A percentile compares a stretch with the other conserved stretches of the same genome.
Evolutionary conservation across 768 basidiomycete genomes (phyloP).

Genomic region (Pholiota microspora): DNA sequence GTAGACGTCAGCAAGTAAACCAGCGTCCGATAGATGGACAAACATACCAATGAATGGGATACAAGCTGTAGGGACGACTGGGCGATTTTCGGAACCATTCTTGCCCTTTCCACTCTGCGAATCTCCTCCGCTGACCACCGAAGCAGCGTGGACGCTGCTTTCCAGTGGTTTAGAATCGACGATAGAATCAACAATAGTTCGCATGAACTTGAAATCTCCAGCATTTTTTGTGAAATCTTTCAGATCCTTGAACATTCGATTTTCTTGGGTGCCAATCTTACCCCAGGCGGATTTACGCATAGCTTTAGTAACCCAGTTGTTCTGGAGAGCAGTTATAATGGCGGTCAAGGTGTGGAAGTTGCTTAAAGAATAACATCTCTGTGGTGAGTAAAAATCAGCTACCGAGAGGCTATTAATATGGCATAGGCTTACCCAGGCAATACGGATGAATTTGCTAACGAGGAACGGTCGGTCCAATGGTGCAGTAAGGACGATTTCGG

Average conservation of each 20-base stretch:
- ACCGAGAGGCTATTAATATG: neutral
- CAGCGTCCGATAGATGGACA: neutral
- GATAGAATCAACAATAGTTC: constrained; percentile 60
- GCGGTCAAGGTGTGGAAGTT: constrained; percentile 82
- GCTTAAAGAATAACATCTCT: constrained; percentile 80
- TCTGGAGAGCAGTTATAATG: constrained; percentile 73
- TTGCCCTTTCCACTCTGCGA: constrained; percentile 35
- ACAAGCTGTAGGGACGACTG: constrained; percentile 49
- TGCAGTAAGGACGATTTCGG: constrained; percentile 78
- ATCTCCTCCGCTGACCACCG: constrained; percentile 49
- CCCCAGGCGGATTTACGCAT: constrained; percentile 64
- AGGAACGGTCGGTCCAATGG: constrained; percentile 62
- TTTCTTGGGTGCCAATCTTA: constrained; percentile 67
- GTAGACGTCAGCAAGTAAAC: constrained; percentile 6
- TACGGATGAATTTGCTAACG: constrained; percentile 76
- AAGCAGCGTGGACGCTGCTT: constrained; percentile 49
- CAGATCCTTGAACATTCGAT: constrained; percentile 70
- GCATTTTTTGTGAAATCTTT: constrained; percentile 59
- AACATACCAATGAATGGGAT: constrained; percentile 77
- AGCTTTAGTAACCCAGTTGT: constrained; percentile 63
- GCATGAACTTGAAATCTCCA: constrained; percentile 76
- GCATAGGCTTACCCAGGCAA: constrained; percentile 69
- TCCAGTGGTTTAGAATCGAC: constrained; percentile 65
- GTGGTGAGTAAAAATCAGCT: constrained; percentile 2
- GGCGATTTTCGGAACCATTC: constrained; percentile 36